Conservation (phyloP, 495 filamentous ascomycete genomes). For the Podospora appendiculata region DNA sequence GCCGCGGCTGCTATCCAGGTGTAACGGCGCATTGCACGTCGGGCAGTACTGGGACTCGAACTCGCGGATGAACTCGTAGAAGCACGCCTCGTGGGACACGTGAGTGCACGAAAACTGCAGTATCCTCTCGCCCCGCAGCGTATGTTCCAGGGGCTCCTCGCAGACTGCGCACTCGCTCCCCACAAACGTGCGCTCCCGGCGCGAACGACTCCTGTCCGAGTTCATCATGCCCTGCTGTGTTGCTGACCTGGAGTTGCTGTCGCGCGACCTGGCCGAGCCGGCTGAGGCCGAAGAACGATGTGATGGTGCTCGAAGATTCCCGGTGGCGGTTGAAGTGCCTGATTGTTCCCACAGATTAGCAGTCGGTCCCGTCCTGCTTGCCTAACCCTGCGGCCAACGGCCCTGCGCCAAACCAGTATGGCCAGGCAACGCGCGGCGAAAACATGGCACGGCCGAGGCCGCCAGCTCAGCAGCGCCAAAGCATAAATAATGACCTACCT, state of each 20-base stretch:
- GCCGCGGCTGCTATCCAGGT: slow-evolving; percentile 88
- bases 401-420: not conserved
- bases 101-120: slow-evolving; percentile 94
- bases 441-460: slow-evolving; percentile 7
- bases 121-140: slow-evolving; percentile 86
- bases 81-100: slow-evolving; percentile 96
- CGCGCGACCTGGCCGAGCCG: slow-evolving; percentile 30
- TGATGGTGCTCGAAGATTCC: slow-evolving; percentile 33
- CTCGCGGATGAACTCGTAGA: slow-evolving; percentile 97
- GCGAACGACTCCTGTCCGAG: slow-evolving; percentile 70
- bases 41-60: slow-evolving; percentile 94
- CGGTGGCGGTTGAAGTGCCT: slow-evolving; percentile 33
- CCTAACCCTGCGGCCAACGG: not conserved
- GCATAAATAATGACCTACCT: slow-evolving; percentile 26
- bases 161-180: slow-evolving; percentile 93
- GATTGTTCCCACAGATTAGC: slow-evolving; percentile 4
- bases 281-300: slow-evolving; percentile 35
- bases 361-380: slow-evolving; percentile 14
- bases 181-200: slow-evolving; percentile 91
- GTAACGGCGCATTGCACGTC: slow-evolving; percentile 86
- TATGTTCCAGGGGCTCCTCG: slow-evolving; percentile 96
- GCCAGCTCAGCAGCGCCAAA: not conserved
- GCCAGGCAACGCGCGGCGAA: slow-evolving; percentile 1
- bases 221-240: slow-evolving; percentile 51
- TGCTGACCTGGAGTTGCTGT: slow-evolving; percentile 25